Base-by-base conservation (phyloP, 2,329 filamentous ascomycete genomes). In the Paecilomyces fulvus region DNA sequence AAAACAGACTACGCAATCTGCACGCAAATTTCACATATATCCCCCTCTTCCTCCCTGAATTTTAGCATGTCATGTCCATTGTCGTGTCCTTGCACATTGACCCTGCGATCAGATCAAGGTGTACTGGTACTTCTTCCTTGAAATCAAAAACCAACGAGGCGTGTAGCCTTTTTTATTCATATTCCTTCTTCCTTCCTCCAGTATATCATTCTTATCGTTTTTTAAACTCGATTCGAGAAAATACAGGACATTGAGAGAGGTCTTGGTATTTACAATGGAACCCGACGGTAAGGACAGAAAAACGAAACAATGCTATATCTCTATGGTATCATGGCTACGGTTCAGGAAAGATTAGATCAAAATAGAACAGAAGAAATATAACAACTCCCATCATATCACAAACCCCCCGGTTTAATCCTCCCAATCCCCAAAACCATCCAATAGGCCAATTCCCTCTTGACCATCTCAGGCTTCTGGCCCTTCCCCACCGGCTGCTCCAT, bases 361-460 rank as follows among this genome's bases (percentile, higher is more conserved):
- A 49, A 23, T 4, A 49, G 8, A 49, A 49, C 1, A 49, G 17
- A 49, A 21, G 1, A 25, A 49, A 49, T 25, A 43, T 17, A n/a
- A n/a, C 30, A 31, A 31, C 30, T 8, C 14, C 14, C 21, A n/a
- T n/a, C 21, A 21, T n/a, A 55, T 55, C 23, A 51, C 23, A 21
- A n/a, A 46, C 12, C 20, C 50, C 62, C 54, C 11, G 49, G 46
- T 62, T 76, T 82, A 66, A 97, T 94, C 65, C 85, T 85, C 9
- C 94, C 94, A 57, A 95, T 83, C 3, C 92, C 92, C 33, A 97
- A 78, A 20, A 95, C 91, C 75, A 89, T 91, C 94, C 94, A 99
- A 74, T 96, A 97, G 55, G 91, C 91, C 73, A 97, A 76, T 70
- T 97, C 94, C 67, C 88, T 83, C 77, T 86, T 92, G 73, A 92